A percentile compares a stretch with the other conserved stretches of the same genome.
Conservation (phyloP, 2,329 filamentous ascomycete species). For the Pestalotiopsis sp. region DNA sequence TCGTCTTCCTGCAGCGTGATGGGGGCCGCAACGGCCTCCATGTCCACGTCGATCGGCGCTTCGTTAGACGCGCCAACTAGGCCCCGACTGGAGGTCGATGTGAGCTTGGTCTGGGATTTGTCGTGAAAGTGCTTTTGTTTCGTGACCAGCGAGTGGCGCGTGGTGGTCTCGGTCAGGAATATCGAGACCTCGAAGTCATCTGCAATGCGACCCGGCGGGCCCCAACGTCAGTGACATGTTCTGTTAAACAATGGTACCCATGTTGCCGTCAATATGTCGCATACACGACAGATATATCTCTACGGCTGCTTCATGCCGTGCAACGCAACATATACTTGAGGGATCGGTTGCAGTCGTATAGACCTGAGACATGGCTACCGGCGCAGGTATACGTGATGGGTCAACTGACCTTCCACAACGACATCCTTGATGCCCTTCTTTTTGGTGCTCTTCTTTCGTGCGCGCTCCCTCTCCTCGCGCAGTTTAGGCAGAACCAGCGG, state of each 20-base stretch:
- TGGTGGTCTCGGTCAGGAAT: slow-evolving; percentile 85
- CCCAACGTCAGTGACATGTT: background rate
- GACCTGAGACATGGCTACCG: background rate
- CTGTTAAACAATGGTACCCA: background rate
- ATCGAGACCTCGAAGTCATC: slow-evolving; percentile 96
- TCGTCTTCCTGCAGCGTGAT: slow-evolving; percentile 52
- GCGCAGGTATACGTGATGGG: slow-evolving; percentile 15
- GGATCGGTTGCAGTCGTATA: background rate
- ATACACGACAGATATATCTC: background rate
- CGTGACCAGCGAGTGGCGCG: slow-evolving; percentile 81
- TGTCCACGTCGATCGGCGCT: slow-evolving; percentile 55
- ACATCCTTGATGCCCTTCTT: slow-evolving; percentile 88
- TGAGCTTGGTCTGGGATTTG: slow-evolving; percentile 52
- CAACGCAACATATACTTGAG: slow-evolving; percentile 16
- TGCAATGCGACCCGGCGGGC: slow-evolving; percentile 35
- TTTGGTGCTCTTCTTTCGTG: slow-evolving; percentile 67
- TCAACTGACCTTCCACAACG: slow-evolving; percentile 69
- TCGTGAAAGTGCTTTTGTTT: slow-evolving; percentile 81
- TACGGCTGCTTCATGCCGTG: background rate
- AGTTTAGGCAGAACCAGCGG: slow-evolving; percentile 89
- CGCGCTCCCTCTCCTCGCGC: slow-evolving; percentile 69
- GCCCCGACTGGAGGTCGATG: slow-evolving; percentile 61
- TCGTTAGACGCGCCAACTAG: slow-evolving; percentile 60
- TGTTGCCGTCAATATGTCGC: background rate
- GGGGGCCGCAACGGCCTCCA: slow-evolving; percentile 35